Percentiles rank a stretch among this genome's conserved stretches.
phyloP scores from a whole-genome alignment of 2,329 filamentous ascomycete species.

The Arachnomyces sp. region DNA sequence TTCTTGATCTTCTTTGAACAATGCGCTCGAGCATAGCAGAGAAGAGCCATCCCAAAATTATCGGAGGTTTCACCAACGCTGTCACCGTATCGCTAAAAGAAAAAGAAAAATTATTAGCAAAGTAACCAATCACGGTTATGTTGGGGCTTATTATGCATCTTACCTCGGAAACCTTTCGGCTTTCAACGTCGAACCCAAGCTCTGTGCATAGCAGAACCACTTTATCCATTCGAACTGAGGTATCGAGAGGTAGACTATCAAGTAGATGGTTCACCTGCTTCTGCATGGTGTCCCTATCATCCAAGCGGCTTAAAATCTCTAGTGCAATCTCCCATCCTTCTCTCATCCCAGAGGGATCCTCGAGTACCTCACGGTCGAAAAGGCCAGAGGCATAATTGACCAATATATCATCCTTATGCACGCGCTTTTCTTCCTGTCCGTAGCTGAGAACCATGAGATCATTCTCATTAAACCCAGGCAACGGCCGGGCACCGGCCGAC shows the following conservation, averaged over 20 bases:
- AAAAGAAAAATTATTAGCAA: slow-evolving; percentile 5
- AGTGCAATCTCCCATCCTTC: slow-evolving; percentile 90
- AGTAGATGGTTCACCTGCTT: slow-evolving; percentile 68
- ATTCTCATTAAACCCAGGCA: slow-evolving; percentile 68
- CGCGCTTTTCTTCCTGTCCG: slow-evolving; percentile 53
- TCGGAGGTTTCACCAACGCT: slow-evolving; percentile 63
- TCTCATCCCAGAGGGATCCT: slow-evolving; percentile 32
- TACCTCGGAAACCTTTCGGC: slow-evolving; percentile 76
- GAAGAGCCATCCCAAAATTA: slow-evolving; percentile 75
- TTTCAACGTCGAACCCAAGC: slow-evolving; percentile 70
- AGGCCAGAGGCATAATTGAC: slow-evolving; percentile 66
- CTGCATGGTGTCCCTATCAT: slow-evolving; percentile 63
- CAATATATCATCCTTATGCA: slow-evolving; percentile 73
- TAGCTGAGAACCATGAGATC: slow-evolving; percentile 77
- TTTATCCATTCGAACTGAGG: slow-evolving; percentile 67
- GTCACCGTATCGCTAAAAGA: slow-evolving; percentile 68
- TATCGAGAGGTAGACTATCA: slow-evolving; percentile 63
- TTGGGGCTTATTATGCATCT: slow-evolving; percentile 20
- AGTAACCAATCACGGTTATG: neutral
- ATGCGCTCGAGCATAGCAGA: slow-evolving; percentile 86
- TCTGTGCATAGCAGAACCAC: slow-evolving; percentile 71
- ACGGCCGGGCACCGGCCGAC: slow-evolving; percentile 47
- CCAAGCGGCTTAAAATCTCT: slow-evolving; percentile 71
- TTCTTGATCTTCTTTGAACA: slow-evolving; percentile 70
- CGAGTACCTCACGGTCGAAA: slow-evolving; percentile 28